Evolutionary conservation across 2,329 filamentous ascomycete genomes (phyloP).

Genomic region (Monilinia aucupariae): DNA sequence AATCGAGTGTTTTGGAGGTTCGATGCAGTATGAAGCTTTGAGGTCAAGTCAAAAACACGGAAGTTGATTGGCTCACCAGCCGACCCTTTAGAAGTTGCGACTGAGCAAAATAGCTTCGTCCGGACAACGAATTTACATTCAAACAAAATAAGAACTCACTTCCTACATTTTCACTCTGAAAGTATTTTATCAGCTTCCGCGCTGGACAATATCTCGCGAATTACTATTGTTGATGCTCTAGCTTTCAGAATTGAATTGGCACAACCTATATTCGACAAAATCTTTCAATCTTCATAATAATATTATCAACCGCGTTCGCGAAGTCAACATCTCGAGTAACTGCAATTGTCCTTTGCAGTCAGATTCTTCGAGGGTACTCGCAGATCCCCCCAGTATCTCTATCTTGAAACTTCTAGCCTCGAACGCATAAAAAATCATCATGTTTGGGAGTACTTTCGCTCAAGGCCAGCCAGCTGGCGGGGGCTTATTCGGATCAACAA

Average conservation of each 20-base stretch:
- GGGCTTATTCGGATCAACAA: conserved; percentile 24
- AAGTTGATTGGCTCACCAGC: conserved; percentile 27
- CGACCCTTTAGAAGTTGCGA: conserved; percentile 20
- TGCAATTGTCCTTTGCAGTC: background rate
- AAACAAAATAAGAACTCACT: conserved; percentile 8
- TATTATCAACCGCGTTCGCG: conserved; percentile 14
- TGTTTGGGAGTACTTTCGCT: conserved; percentile 27
- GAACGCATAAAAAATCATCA: conserved; percentile 15
- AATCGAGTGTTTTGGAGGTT: conserved; percentile 36
- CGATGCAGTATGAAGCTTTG: conserved; percentile 24
- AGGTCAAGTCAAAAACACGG: conserved; percentile 33
- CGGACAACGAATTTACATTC: conserved; percentile 15
- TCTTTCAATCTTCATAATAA: background rate
- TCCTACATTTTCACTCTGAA: conserved; percentile 1
- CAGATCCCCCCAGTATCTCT: background rate
- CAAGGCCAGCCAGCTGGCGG: conserved; percentile 26
- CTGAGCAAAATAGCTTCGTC: conserved; percentile 21
- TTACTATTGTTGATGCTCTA: background rate
- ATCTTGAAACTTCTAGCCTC: background rate
- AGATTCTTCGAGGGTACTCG: background rate
- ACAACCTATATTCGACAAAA: background rate
- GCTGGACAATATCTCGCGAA: background rate
- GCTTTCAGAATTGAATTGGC: background rate
- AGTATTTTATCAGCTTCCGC: background rate
- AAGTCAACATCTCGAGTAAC: conserved; percentile 6